A percentile compares a stretch with the other conserved stretches of the same genome.
Conservation (phyloP, 257 asterid genomes). For the Ligustrum vulgare region DNA sequence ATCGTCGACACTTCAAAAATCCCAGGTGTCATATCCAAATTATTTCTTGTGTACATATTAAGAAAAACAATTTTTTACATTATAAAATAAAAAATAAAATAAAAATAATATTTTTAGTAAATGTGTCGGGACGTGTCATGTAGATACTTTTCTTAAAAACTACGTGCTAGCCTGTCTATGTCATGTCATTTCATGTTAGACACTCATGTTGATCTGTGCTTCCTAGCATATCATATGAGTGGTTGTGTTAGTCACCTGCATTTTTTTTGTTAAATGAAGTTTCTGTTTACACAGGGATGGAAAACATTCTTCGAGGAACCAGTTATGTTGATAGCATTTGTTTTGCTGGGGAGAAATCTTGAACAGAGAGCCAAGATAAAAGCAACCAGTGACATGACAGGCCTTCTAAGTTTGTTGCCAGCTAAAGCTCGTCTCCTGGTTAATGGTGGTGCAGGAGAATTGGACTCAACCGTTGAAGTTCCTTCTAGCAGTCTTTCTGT, state of each 20-base stretch:
- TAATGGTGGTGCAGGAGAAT: slow-evolving; percentile 50
- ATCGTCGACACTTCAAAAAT: too few species aligned
- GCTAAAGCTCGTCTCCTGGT: slow-evolving; percentile 94
- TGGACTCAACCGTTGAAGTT: slow-evolving; percentile 74
- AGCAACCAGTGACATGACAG: slow-evolving; percentile 97
- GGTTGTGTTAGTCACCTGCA: slow-evolving; percentile 19
- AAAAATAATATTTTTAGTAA: too few species aligned
- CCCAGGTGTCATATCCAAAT: too few species aligned
- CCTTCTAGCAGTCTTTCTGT: slow-evolving; percentile 81
- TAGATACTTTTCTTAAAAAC: too few species aligned
- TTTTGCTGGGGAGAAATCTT: slow-evolving; percentile 93
- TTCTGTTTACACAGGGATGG: slow-evolving; percentile 76
- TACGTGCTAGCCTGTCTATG: too few species aligned
- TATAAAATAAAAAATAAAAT: too few species aligned
- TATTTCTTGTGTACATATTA: too few species aligned
- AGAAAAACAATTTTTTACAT: too few species aligned
- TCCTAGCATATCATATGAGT: slow-evolving; percentile 10
- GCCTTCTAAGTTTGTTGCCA: slow-evolving; percentile 86
- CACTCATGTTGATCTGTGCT: too few species aligned
- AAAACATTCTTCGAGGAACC: slow-evolving; percentile 97
- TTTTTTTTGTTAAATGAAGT: slow-evolving; percentile 21
- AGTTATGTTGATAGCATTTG: slow-evolving; percentile 96
- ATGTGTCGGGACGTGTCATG: too few species aligned
- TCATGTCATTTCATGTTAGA: too few species aligned
- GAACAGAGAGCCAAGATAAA: slow-evolving; percentile 97